Conservation (phyloP, 352 stramenopile species). For the Phytophthora sojae region DNA sequence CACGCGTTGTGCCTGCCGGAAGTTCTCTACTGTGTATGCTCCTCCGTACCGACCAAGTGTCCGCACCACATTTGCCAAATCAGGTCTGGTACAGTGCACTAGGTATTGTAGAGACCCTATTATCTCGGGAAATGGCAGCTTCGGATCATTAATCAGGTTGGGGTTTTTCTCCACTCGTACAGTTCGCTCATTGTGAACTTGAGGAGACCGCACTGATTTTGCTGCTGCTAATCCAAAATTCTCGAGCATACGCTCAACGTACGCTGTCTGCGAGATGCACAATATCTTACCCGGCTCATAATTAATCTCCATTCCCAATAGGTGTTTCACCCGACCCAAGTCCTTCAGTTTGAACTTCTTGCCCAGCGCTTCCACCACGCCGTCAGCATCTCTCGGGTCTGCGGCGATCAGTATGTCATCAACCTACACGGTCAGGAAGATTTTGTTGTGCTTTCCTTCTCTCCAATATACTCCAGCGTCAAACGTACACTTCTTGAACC, state of each 20-base stretch:
- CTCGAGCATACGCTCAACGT: background rate
- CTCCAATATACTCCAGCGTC: background rate
- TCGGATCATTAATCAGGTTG: background rate
- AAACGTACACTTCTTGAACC: constrained; percentile 3
- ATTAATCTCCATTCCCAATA: background rate
- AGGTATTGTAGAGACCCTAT: background rate
- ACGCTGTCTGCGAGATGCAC: background rate
- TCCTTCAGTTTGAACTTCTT: background rate
- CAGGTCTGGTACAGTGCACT: background rate
- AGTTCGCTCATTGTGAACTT: background rate
- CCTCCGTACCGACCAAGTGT: background rate
- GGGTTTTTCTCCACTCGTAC: background rate
- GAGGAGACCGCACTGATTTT: background rate
- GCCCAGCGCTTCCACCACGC: background rate
- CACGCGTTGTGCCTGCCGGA: background rate
- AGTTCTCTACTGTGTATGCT: background rate
- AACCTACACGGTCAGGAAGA: background rate
- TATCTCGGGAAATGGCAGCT: background rate
- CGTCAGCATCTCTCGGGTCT: background rate
- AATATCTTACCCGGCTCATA: background rate
- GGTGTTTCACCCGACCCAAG: background rate
- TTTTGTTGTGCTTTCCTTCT: background rate
- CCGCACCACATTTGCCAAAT: background rate
- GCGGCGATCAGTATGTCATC: background rate
- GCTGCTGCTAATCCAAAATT: background rate